phyloP scores from a whole-genome alignment of 495 filamentous ascomycete genomes.

The Daldinia vernicosa region DNA sequence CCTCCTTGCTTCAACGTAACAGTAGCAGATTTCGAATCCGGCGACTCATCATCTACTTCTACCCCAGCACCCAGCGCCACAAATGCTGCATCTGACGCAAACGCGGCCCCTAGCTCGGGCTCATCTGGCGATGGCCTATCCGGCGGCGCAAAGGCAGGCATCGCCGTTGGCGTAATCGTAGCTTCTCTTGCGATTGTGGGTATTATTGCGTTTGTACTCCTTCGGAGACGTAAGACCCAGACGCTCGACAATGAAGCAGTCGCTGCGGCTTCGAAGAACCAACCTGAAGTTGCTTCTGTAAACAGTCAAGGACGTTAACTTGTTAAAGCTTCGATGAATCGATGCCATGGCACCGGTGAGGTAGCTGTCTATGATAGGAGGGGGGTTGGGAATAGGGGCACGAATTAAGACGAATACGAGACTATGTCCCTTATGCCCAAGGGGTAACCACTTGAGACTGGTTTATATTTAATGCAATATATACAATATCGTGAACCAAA shows the following conservation, averaged over 20 bases:
- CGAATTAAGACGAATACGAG: background rate
- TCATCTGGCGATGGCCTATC: constrained; percentile 48
- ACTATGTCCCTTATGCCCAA: background rate
- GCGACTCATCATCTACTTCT: constrained; percentile 32
- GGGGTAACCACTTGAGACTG: background rate
- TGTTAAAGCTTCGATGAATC: background rate
- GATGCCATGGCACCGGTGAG: background rate
- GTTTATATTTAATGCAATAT: too few relatives aligned
- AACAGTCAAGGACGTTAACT: constrained; percentile 31
- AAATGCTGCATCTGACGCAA: constrained; percentile 10
- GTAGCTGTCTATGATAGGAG: background rate
- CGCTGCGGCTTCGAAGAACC: constrained; percentile 8
- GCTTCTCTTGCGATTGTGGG: constrained; percentile 46
- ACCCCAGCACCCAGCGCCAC: constrained; percentile 20
- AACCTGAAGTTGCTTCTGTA: constrained; percentile 40
- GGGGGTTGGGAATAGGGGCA: background rate
- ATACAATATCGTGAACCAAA: too few relatives aligned
- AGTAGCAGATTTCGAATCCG: constrained; percentile 45
- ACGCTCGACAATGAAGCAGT: constrained; percentile 21
- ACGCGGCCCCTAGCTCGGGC: constrained; percentile 1
- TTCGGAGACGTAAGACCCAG: constrained; percentile 31
- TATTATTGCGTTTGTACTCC: constrained; percentile 35
- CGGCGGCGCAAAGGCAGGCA: constrained; percentile 57
- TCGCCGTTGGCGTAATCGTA: constrained; percentile 57
- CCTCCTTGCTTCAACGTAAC: constrained; percentile 63